These are phyloP conservation scores for Neurospora sp. DNA, from an alignment of 495 filamentous ascomycete species.

Conservation along the genomic window DNA sequence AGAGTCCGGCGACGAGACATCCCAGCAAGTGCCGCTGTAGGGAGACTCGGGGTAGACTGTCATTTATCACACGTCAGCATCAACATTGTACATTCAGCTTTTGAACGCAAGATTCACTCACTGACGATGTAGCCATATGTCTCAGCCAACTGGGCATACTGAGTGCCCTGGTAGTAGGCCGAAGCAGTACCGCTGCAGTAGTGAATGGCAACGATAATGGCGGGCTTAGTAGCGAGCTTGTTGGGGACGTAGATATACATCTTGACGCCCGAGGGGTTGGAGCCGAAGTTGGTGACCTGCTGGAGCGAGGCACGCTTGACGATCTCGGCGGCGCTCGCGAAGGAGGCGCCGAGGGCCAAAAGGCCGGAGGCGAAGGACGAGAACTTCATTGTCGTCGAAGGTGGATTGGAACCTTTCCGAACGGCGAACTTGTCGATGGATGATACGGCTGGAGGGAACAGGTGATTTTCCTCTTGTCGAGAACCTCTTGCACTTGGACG, in stretches of 20 bases:
- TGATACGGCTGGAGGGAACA: neutral
- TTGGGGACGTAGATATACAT: constrained; percentile 34
- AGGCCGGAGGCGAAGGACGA: constrained; percentile 17
- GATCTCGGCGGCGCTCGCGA: constrained; percentile 7
- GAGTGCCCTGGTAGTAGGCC: constrained; percentile 38
- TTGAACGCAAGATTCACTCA: too few species aligned
- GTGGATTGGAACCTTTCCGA: neutral
- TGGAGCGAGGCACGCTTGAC: constrained; percentile 24
- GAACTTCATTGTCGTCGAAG: constrained; percentile 19
- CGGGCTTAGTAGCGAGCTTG: constrained; percentile 23
- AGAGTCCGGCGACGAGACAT: constrained; percentile 43
- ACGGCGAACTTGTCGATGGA: neutral
- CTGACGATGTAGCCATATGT: constrained; percentile 43
- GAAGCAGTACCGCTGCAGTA: constrained; percentile 44
- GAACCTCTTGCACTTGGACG: neutral
- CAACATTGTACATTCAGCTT: too few species aligned
- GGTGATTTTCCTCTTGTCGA: neutral
- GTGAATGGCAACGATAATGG: constrained; percentile 44
- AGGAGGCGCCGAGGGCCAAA: constrained; percentile 13
- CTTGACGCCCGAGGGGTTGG: constrained; percentile 25
- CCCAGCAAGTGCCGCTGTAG: constrained; percentile 46
- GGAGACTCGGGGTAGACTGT: constrained; percentile 42
- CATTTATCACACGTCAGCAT: too few species aligned
- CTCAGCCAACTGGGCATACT: constrained; percentile 41
- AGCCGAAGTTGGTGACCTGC: constrained; percentile 28